Conservation (phyloP, 768 basidiomycete species). For the Leccinum pellstonianum region DNA sequence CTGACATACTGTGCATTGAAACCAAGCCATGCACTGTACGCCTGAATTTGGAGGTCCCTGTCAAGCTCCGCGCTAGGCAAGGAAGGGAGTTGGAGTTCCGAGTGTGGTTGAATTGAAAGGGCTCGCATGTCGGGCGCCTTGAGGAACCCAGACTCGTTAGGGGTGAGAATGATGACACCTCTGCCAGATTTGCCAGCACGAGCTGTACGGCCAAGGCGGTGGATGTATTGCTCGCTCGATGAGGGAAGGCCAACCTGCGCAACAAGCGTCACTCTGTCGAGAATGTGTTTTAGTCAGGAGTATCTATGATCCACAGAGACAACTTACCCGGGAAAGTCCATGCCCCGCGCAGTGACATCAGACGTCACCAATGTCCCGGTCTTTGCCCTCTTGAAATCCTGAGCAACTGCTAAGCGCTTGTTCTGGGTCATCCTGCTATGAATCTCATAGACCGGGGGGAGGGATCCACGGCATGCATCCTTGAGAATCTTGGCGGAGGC, state of each 20-base stretch:
- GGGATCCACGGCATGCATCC: constrained; percentile 27
- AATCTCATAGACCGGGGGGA: constrained; percentile 48
- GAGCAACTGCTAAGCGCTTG: constrained; percentile 46
- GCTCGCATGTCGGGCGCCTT: constrained; percentile 36
- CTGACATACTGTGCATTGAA: constrained; percentile 49
- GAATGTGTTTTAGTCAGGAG: constrained; percentile 5
- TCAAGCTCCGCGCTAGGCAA: constrained; percentile 29
- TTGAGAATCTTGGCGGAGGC: constrained; percentile 38
- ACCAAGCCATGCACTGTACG: constrained; percentile 56
- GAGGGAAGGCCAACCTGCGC: constrained; percentile 66
- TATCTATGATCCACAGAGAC: background rate
- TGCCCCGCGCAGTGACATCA: constrained; percentile 62
- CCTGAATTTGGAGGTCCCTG: constrained; percentile 43
- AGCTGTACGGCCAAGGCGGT: constrained; percentile 76
- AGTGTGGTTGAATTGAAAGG: constrained; percentile 40
- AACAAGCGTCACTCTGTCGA: constrained; percentile 52
- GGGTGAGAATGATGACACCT: constrained; percentile 55
- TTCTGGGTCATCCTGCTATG: constrained; percentile 57
- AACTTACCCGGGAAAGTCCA: constrained; percentile 61
- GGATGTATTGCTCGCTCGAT: constrained; percentile 74
- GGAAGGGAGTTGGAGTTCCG: constrained; percentile 28
- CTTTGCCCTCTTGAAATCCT: constrained; percentile 45
- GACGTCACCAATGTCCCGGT: constrained; percentile 50
- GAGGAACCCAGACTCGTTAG: constrained; percentile 51
- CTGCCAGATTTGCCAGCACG: constrained; percentile 66